These are phyloP conservation scores for Pseudogymnoascus sp. DNA, from an alignment of 2,329 filamentous ascomycete species.

Conservation along the genomic window DNA sequence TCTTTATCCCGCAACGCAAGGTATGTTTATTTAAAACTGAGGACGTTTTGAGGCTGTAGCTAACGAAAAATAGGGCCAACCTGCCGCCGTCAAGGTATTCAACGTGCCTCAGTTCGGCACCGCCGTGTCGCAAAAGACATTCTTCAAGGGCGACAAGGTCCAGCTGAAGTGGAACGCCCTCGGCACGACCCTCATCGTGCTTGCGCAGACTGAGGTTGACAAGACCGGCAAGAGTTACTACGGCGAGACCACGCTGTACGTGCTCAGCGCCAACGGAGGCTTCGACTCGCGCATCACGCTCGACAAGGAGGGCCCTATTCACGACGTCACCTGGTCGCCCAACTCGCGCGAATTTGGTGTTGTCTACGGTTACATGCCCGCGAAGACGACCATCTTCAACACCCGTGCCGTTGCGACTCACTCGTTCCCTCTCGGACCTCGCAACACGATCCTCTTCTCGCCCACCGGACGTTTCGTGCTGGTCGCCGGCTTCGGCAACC, in stretches of 20 bases:
- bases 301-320: slow-evolving; percentile 96
- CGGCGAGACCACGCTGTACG: slow-evolving; percentile 93
- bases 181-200: slow-evolving; percentile 83
- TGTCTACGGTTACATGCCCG: slow-evolving; percentile 97
- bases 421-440: slow-evolving; percentile 75
- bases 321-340: slow-evolving; percentile 97
- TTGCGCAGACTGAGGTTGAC: slow-evolving; percentile 96
- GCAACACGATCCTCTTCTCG: slow-evolving; percentile 93
- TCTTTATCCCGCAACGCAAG: slow-evolving; percentile 94
- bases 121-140: slow-evolving; percentile 92
- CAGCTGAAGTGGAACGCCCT: slow-evolving; percentile 96
- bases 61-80: slow-evolving; percentile 60
- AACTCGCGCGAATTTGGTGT: slow-evolving; percentile 98
- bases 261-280: slow-evolving; percentile 81
- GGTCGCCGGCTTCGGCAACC: slow-evolving; percentile 92
- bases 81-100: slow-evolving; percentile 88
- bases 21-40: slow-evolving; percentile 37
- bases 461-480: slow-evolving; percentile 88
- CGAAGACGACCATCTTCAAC: slow-evolving; percentile 98
- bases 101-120: slow-evolving; percentile 78
- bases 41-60: neutral
- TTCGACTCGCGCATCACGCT: slow-evolving; percentile 88
- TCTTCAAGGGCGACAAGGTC: slow-evolving; percentile 99
- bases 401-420: slow-evolving; percentile 73
- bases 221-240: slow-evolving; percentile 99